Base-by-base conservation (phyloP, 306 rosid genomes). In the Purshia tridentata region DNA sequence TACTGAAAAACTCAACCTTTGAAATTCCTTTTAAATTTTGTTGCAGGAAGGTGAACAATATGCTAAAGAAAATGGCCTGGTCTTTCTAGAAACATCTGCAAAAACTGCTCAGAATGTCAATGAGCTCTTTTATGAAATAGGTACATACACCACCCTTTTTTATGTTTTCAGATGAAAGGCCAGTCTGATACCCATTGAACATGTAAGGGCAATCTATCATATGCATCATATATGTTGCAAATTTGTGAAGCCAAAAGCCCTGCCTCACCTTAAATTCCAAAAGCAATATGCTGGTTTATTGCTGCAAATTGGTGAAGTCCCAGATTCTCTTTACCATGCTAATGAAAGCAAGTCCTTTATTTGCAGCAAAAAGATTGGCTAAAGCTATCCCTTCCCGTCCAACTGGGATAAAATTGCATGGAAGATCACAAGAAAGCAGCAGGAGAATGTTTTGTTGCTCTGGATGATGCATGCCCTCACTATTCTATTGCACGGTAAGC, bases 41-140 rank as follows among this genome's bases (percentile, higher is more conserved):
- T 60, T 77, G 68, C 87, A 91, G 97, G 93, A 87, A 61, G 96
- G 89, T 35, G 93, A 89, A 71, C 88, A 86, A 79, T 91, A 83
- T 83, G 96, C 96, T 20, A 86, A 80, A 79, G 96, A 92, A 79
- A 84, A 88, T 67, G 89, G 91, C 6, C 54, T 92, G 86, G 69
- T 86, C 54, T 92, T 89, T 76, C 74, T 87, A 16, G 97, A 92
- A 89, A 88, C 97, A 50, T 92, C 97, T 72, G 97, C 96, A 23
- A 92, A 92, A 86, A 81, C 93, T 2, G 91, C 97, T 55, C 93
- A 89, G 72, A 92, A 92, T 82, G 90, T 92, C 74, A 92, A 84
- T 6, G 97, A 92, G 82, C 97, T 89, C 74, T 92, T 92, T 73
- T 89, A 92, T 81, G 97, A 88, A 78, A 89, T 92, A 87, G 97